A percentile compares a stretch with the other conserved stretches of the same genome.
These are phyloP conservation scores for Clathrus columnatus DNA, from an alignment of 768 basidiomycete genomes.

Conservation along the genomic window DNA sequence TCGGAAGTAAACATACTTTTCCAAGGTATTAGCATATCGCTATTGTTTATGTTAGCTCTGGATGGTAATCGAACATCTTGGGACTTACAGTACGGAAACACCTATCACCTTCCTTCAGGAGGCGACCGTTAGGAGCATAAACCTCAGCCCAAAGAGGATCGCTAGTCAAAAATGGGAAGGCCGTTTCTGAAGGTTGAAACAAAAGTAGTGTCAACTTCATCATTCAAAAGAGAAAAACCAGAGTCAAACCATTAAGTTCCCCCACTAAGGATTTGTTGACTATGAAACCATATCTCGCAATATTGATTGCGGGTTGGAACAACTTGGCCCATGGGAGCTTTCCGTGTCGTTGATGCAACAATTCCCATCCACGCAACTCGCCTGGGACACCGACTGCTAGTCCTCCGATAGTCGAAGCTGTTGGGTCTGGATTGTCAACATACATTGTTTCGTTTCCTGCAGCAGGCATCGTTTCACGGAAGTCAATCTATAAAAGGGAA, in stretches of 20 bases:
- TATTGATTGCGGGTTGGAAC: slow-evolving; percentile 32
- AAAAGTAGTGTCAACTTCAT: background rate
- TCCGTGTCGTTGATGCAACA: slow-evolving; percentile 35
- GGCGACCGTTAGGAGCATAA: slow-evolving; percentile 21
- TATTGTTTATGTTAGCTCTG: background rate
- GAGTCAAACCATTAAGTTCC: background rate
- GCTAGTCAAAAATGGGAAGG: slow-evolving; percentile 1
- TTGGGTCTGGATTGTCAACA: slow-evolving; percentile 18
- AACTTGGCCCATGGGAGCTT: slow-evolving; percentile 36
- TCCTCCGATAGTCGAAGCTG: slow-evolving; percentile 37
- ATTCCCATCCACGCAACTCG: slow-evolving; percentile 38
- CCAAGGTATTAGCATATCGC: slow-evolving; percentile 21
- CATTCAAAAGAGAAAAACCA: background rate
- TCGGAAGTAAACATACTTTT: background rate
- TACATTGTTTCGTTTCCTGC: slow-evolving; percentile 33
- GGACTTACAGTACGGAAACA: slow-evolving; percentile 15
- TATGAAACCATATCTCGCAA: slow-evolving; percentile 21
- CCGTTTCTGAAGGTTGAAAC: background rate
- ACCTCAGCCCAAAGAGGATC: slow-evolving; percentile 22
- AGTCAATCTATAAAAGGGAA: slow-evolving; percentile 30
- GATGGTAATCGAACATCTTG: background rate
- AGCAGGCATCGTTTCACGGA: slow-evolving; percentile 37
- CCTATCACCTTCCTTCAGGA: slow-evolving; percentile 15
- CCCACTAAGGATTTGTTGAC: background rate
- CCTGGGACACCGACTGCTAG: slow-evolving; percentile 42